phyloP scores from a whole-genome alignment of 768 basidiomycete genomes.

The Ramaria sp. region DNA sequence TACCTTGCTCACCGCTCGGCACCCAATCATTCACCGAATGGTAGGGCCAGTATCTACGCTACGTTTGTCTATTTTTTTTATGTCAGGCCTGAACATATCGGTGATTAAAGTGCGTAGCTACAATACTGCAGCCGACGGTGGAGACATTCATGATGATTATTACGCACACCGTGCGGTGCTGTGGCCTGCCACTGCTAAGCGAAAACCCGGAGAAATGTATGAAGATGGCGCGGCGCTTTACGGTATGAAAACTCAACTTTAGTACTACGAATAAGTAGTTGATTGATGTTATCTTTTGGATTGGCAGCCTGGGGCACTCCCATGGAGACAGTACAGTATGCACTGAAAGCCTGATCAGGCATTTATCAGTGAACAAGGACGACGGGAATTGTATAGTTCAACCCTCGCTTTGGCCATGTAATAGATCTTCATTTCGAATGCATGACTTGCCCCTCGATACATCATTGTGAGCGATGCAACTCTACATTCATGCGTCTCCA shows the following conservation, averaged over 20 bases:
- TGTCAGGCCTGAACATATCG: neutral
- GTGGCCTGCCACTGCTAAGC: conserved; percentile 1
- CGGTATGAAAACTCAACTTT: neutral
- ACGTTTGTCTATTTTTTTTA: conserved; percentile 5
- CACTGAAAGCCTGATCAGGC: neutral
- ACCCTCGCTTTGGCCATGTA: no score
- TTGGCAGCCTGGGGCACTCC: conserved; percentile 1
- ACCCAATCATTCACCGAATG: conserved; percentile 11
- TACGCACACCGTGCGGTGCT: conserved; percentile 2
- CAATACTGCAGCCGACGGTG: neutral
- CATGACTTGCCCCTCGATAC: no score
- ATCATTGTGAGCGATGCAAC: no score
- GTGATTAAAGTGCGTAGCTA: no score
- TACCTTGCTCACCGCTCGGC: conserved; percentile 17
- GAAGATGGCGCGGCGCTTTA: neutral
- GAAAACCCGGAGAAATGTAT: neutral
- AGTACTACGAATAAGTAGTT: no score
- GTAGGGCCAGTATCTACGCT: conserved; percentile 14
- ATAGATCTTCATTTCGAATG: no score
- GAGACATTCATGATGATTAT: conserved; percentile 4
- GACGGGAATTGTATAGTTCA: no score
- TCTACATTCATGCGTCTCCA: no score
- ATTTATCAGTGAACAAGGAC: no score
- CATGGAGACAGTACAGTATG: neutral
- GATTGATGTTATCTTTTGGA: neutral